These are phyloP conservation scores for Kwoniella botswanensis DNA, from an alignment of 768 basidiomycete species.

Conservation along the genomic window DNA sequence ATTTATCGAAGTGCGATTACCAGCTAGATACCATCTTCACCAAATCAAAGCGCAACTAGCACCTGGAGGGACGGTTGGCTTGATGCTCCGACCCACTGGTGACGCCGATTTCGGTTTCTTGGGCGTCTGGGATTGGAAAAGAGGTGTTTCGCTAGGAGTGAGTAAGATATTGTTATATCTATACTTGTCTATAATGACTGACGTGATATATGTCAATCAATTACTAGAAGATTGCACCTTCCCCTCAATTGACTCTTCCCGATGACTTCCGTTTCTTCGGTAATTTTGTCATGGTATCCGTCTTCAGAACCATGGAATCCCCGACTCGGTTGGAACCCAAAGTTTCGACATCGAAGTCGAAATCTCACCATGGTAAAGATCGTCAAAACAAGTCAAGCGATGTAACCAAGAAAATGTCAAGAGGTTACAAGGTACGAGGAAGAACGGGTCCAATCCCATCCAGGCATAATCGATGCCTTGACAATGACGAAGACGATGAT, in stretches of 20 bases:
- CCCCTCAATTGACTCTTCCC: not conserved
- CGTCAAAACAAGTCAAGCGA: not conserved
- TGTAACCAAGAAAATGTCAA: not conserved
- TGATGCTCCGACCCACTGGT: not conserved
- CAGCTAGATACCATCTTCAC: not conserved
- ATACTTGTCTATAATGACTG: not conserved
- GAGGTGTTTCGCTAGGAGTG: constrained; percentile 1
- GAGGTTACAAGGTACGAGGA: not conserved
- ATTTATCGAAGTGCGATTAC: not conserved
- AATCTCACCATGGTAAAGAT: not conserved
- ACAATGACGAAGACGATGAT: not conserved
- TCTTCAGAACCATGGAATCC: not conserved
- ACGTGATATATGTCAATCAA: not conserved
- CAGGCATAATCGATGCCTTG: not conserved
- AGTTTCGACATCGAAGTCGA: not conserved
- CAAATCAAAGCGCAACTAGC: not conserved
- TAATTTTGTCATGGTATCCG: not conserved
- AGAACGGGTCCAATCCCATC: not conserved
- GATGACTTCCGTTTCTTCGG: constrained; percentile 8
- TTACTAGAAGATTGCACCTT: not conserved
- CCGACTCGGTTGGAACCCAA: not conserved
- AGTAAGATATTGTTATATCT: not conserved
- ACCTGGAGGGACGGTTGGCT: not conserved
- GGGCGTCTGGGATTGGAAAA: constrained; percentile 8
- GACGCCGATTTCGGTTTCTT: not conserved